Evolutionary conservation across 2,329 filamentous ascomycete genomes (phyloP).

Genomic region (Aspergillus texensis): DNA sequence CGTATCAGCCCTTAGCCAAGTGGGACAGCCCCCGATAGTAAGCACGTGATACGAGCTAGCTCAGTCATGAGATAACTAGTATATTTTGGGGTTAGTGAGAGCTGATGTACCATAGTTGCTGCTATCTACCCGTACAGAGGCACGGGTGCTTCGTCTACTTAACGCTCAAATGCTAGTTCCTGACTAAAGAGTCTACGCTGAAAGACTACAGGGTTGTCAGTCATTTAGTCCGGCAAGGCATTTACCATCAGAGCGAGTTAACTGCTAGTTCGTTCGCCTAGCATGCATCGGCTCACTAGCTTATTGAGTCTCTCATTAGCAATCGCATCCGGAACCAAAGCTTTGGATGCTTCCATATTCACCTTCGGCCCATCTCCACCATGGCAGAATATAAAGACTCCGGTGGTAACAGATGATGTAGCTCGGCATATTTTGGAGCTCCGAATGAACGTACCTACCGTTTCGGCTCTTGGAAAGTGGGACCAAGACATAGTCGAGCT

Average conservation of each 20-base stretch:
- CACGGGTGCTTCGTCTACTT: not conserved
- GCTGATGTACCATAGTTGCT: not conserved
- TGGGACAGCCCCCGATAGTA: not conserved
- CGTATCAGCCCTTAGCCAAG: not conserved
- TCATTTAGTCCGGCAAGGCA: not conserved
- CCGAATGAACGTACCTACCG: constrained; percentile 54
- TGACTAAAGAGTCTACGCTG: not conserved
- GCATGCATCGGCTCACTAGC: constrained; percentile 31
- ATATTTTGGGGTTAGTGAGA: not conserved
- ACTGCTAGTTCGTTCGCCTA: constrained; percentile 4
- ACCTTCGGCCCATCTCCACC: constrained; percentile 27
- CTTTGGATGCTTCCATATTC: constrained; percentile 37
- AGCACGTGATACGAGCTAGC: not conserved
- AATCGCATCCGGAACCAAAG: constrained; percentile 29
- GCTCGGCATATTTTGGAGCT: constrained; percentile 46
- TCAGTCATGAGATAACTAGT: not conserved
- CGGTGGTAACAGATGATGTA: constrained; percentile 30
- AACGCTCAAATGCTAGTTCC: not conserved
- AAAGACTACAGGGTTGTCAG: not conserved
- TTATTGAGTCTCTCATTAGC: constrained; percentile 31
- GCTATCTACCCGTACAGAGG: not conserved
- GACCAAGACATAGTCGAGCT: constrained; percentile 57
- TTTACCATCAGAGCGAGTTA: not conserved
- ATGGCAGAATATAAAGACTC: constrained; percentile 4
- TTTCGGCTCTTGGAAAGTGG: constrained; percentile 42